Percentiles rank a stretch among this genome's conserved stretches.
These are phyloP conservation scores for Barbatosphaeria neglecta DNA, from an alignment of 495 filamentous ascomycete genomes.

Conservation along the genomic window DNA sequence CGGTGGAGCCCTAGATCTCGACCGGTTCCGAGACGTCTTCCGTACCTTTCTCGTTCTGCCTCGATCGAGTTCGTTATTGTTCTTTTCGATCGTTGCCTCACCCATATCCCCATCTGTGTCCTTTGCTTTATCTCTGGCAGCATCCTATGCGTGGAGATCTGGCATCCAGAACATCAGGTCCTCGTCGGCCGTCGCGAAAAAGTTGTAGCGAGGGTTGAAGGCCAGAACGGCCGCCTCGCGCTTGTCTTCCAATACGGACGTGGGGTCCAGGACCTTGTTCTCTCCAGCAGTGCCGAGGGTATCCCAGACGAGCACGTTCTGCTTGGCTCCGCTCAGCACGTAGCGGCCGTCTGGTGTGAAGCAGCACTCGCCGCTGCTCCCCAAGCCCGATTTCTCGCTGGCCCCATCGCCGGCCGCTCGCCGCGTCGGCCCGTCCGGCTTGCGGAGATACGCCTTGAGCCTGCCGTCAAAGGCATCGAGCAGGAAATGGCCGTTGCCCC, in stretches of 20 bases:
- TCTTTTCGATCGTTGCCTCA: slow-evolving; percentile 11
- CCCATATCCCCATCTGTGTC: neutral
- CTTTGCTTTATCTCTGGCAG: neutral
- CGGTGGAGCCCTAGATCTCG: too few relatives aligned
- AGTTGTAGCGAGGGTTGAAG: slow-evolving; percentile 81
- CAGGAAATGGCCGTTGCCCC: slow-evolving; percentile 69
- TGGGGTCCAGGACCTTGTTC: slow-evolving; percentile 52
- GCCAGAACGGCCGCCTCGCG: slow-evolving; percentile 63
- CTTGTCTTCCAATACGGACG: slow-evolving; percentile 50
- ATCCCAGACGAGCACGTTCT: slow-evolving; percentile 77
- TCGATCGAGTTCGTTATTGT: neutral
- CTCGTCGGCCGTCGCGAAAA: slow-evolving; percentile 77
- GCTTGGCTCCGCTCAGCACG: slow-evolving; percentile 65
- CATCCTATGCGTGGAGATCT: slow-evolving; percentile 43
- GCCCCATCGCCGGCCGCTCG: slow-evolving; percentile 35
- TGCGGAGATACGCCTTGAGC: slow-evolving; percentile 52
- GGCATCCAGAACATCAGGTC: slow-evolving; percentile 89
- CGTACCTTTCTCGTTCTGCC: too few relatives aligned
- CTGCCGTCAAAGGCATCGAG: slow-evolving; percentile 80
- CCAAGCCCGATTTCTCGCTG: slow-evolving; percentile 16
- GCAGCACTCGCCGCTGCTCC: slow-evolving; percentile 66
- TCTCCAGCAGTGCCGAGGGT: slow-evolving; percentile 42
- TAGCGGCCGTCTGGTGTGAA: slow-evolving; percentile 82
- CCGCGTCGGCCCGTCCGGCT: slow-evolving; percentile 26
- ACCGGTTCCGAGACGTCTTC: too few relatives aligned